Conservation (phyloP, 345 rosid species). For the Cardamine chenopodiifolia region DNA sequence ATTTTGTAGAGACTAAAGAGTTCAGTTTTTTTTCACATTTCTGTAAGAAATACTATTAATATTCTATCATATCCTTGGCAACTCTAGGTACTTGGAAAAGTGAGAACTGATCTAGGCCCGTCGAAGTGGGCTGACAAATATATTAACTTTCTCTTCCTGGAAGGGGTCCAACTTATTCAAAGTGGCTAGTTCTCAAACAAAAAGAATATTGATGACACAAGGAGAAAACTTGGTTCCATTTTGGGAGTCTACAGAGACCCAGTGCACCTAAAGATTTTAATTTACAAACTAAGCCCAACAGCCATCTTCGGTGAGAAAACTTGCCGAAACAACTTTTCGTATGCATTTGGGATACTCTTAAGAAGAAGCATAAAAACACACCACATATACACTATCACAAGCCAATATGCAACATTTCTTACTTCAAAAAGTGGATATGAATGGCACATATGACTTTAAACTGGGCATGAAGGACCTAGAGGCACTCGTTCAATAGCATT, state of each 20-base stretch:
- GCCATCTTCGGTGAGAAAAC: neutral
- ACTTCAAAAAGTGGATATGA: neutral
- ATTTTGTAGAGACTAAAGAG: neutral
- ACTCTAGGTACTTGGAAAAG: neutral
- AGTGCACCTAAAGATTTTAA: neutral
- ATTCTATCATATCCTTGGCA: neutral
- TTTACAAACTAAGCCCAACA: conserved; percentile 4
- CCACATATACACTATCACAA: too few relatives aligned
- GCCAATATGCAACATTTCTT: neutral
- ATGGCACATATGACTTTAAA: too few relatives aligned
- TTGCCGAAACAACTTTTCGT: neutral
- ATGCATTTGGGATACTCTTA: neutral
- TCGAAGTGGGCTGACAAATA: neutral
- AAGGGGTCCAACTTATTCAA: neutral
- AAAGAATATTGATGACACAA: neutral
- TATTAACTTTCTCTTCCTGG: neutral
- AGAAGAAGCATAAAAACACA: neutral
- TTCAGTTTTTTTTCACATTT: neutral
- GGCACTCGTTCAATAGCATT: neutral
- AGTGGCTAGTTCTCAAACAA: neutral
- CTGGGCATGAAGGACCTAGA: too few relatives aligned
- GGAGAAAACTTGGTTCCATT: neutral
- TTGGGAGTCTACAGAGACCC: neutral
- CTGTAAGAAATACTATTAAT: neutral
- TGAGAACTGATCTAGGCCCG: neutral